These are phyloP conservation scores for Puccinia polysora DNA, from an alignment of 1,284 basidiomycete genomes.

Conservation along the genomic window DNA sequence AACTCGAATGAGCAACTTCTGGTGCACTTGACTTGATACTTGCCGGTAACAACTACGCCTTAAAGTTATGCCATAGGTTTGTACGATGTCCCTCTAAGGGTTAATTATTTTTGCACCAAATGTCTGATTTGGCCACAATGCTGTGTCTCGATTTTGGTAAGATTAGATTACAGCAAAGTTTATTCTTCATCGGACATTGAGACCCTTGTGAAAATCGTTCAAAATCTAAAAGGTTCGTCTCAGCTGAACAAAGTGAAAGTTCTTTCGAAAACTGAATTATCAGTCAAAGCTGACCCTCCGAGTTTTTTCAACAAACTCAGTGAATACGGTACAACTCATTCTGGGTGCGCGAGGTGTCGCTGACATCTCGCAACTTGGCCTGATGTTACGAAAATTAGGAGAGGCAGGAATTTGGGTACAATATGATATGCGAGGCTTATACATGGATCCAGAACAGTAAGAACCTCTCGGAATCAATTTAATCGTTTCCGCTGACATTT, in stretches of 20 bases:
- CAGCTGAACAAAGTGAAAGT: not conserved
- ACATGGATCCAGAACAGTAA: conserved; percentile 23
- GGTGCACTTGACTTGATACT: too few relatives aligned
- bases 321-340: conserved; percentile 26
- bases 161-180: conserved; percentile 1
- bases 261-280: not conserved
- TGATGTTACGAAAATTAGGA: not conserved
- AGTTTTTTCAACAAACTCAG: not conserved
- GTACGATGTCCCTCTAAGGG: too few relatives aligned
- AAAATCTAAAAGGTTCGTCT: conserved; percentile 6
- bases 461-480: not conserved
- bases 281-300: too few relatives aligned
- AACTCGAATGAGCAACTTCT: too few relatives aligned
- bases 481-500: not conserved
- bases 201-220: not conserved
- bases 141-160: too few relatives aligned
- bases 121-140: too few relatives aligned
- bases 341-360: conserved; percentile 18
- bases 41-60: too few relatives aligned
- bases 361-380: not conserved
- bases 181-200: not conserved
- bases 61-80: too few relatives aligned
- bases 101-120: too few relatives aligned
- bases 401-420: conserved; percentile 27
- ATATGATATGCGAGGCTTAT: conserved; percentile 27